Percentiles rank a stretch among this genome's conserved stretches.
Evolutionary conservation across 2,329 filamentous ascomycete species (phyloP).

Genomic region (Hypocrella siamensis): DNA sequence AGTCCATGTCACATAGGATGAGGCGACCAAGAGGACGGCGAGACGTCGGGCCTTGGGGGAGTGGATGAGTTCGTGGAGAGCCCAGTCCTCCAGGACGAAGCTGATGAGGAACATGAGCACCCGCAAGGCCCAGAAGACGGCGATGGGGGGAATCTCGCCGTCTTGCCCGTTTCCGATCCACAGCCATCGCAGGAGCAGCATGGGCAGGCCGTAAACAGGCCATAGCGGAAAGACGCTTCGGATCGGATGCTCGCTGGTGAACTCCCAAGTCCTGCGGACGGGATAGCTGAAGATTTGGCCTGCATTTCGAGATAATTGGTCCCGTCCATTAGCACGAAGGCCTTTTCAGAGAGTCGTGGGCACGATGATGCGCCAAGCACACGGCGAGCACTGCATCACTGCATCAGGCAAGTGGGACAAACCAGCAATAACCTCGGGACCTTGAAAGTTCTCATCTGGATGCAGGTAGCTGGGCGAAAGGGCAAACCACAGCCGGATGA

Average conservation of each 20-base stretch:
- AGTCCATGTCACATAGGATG: conserved; percentile 97
- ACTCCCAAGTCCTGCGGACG: conserved; percentile 87
- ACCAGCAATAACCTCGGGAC: conserved; percentile 94
- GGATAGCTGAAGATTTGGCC: conserved; percentile 89
- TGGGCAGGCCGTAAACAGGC: conserved; percentile 86
- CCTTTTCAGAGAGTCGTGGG: neutral
- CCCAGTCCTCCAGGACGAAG: conserved; percentile 97
- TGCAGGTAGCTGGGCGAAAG: conserved; percentile 92
- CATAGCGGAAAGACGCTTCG: conserved; percentile 94
- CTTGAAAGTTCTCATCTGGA: conserved; percentile 98
- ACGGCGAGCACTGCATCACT: neutral
- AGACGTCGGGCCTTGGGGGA: conserved; percentile 55
- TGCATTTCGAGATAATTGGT: conserved; percentile 18
- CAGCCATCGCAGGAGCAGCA: conserved; percentile 84
- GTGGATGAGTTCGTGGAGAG: conserved; percentile 77
- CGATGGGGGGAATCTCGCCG: conserved; percentile 62
- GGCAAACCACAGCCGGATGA: conserved; percentile 86
- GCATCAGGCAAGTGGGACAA: too few species aligned
- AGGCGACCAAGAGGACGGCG: conserved; percentile 74
- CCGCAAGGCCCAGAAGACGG: conserved; percentile 80
- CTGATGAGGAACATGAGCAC: conserved; percentile 87
- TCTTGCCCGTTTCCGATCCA: conserved; percentile 73
- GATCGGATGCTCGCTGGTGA: conserved; percentile 73
- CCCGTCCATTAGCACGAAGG: conserved; percentile 1
- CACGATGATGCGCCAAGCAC: neutral